Conservation (phyloP, 169 alveolate genomes). For the Cryptosporidium sp. region DNA sequence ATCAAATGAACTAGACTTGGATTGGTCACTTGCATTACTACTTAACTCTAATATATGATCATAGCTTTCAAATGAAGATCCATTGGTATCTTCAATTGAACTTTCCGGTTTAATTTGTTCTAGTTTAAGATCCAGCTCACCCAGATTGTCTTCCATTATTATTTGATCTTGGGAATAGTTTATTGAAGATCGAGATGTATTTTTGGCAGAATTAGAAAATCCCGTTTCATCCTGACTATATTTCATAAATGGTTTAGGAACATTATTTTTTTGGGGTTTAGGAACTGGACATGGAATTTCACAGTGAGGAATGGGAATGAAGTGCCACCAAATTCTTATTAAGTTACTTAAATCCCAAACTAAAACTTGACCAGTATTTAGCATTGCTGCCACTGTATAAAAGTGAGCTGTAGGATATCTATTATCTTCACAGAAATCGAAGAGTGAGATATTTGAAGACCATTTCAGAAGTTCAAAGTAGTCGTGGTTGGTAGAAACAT, state of each 20-base stretch:
- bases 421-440: conserved; percentile 53
- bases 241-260: conserved; percentile 68
- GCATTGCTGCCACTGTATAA: conserved; percentile 70
- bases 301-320: conserved; percentile 73
- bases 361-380: conserved; percentile 68
- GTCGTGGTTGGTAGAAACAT: conserved; percentile 65
- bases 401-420: conserved; percentile 71
- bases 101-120: neutral
- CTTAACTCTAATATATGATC: conserved; percentile 15
- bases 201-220: neutral
- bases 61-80: conserved; percentile 7
- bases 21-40: conserved; percentile 5
- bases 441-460: conserved; percentile 57
- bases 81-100: conserved; percentile 27
- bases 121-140: neutral
- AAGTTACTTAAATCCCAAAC: conserved; percentile 73
- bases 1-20: conserved; percentile 36
- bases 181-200: neutral
- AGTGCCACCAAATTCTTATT: conserved; percentile 73
- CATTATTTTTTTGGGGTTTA: conserved; percentile 57
- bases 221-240: conserved; percentile 48
- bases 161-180: conserved; percentile 5
- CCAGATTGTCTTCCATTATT: neutral
- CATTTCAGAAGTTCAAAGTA: conserved; percentile 65
- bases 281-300: conserved; percentile 75